Evolutionary conservation across 768 basidiomycete genomes (phyloP), one percentile per base, ranked within the genome.

Genomic region (Ramaria sp.): DNA sequence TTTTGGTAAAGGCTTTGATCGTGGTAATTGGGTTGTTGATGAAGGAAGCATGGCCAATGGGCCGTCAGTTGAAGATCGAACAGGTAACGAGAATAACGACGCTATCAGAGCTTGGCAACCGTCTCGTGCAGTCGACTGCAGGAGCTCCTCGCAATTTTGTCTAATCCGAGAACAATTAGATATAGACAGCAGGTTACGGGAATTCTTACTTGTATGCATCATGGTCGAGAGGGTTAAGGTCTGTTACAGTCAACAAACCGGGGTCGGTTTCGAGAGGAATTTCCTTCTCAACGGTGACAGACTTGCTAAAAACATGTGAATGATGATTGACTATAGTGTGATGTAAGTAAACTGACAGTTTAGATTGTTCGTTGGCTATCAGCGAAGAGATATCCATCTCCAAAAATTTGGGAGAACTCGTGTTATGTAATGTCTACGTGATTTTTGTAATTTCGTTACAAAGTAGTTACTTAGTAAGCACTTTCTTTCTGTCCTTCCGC

Each of bases 1-100:
- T 63, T 92, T 94, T 0, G 94, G 96, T 2, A 98, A 73, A 0
- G 88, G 90, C 66, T 99, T 98, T 28, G 92, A 78, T 22, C 96
- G 80, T 0, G 96, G 96, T 0, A 98, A 78, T 45, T 74, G 71
- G 25, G 85, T 88, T 1, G 75, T 78, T 2, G 89, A 86, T 1
- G 79, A 63, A 0, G 95, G 94, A 3, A 96, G 84, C 54, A 80
- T 74, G 1, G 86, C 89, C 48, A 91, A 73, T 0, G 90, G 90
- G 1, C 94, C 94, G 57, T 90, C 86, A 18, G 77, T 73, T 12
- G 88, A 85, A 9, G 81, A 71, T 44, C 74, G 70, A 6, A 83
- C 87, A 10, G 94, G 93, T 10, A 97, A 82, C 39, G 80, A 67
- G 70, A 93, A 96, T 47, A 98, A 81, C 12, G 83, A 67, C 34